Conservation (phyloP, 31 red algal genomes). For the Endocladia muricata region DNA sequence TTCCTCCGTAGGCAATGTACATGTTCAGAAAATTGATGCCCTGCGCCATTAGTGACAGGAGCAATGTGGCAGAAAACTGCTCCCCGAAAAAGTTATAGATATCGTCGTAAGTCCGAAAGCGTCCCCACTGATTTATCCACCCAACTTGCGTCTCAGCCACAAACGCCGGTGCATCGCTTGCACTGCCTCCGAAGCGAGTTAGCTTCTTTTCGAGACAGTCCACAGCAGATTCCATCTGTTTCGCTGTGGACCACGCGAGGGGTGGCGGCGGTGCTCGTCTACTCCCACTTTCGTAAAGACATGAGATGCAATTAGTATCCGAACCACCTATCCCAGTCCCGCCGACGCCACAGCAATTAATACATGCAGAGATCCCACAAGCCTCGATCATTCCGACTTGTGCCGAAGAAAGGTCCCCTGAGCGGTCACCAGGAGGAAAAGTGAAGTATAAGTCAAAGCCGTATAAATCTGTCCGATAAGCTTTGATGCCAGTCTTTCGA, state of each 20-base stretch:
- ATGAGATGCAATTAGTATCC: conserved; percentile 42
- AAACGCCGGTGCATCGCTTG: conserved; percentile 50
- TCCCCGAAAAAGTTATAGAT: conserved; percentile 90
- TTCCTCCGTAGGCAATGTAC: conserved; percentile 84
- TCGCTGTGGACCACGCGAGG: conserved; percentile 54
- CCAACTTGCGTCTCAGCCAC: conserved; percentile 84
- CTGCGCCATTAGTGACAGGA: conserved; percentile 68
- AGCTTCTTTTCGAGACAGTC: conserved; percentile 59
- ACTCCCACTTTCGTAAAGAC: conserved; percentile 33
- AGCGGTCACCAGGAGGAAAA: conserved; percentile 64
- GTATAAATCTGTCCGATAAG: conserved; percentile 82
- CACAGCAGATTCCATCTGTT: conserved; percentile 63
- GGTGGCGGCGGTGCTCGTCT: conserved; percentile 44
- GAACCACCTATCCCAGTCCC: conserved; percentile 75
- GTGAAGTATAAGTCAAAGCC: conserved; percentile 92
- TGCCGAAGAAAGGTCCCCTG: conserved; percentile 44
- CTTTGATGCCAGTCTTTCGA: conserved; percentile 12
- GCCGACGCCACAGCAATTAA: conserved; percentile 73
- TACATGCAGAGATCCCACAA: conserved; percentile 51
- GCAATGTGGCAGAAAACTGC: conserved; percentile 63
- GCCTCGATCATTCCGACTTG: conserved; percentile 65
- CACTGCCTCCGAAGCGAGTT: conserved; percentile 67
- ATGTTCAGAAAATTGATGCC: conserved; percentile 75
- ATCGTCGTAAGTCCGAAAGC: conserved; percentile 84
- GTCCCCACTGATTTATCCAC: conserved; percentile 92